Percentiles rank a stretch among this genome's conserved stretches.
Evolutionary conservation across 148 eudicot species (phyloP).

Genomic region (Silene conica): DNA sequence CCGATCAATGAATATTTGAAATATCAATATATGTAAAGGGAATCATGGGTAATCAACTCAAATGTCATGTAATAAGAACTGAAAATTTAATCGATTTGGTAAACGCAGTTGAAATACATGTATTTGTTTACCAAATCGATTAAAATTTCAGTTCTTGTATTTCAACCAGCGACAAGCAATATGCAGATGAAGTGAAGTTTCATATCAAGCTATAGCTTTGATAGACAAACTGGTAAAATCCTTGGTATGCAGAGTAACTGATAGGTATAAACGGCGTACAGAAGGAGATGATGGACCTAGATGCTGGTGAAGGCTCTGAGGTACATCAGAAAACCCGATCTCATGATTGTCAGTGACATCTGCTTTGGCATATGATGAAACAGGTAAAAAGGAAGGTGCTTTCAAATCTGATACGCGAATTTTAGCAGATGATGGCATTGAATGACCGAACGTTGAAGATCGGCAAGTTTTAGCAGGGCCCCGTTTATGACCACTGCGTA

Average conservation of each 20-base stretch:
- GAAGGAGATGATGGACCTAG: slow-evolving; percentile 33
- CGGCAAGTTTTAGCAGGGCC: neutral
- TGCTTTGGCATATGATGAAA: neutral
- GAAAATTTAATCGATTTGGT: too few relatives aligned
- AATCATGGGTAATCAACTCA: neutral
- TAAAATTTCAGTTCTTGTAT: too few relatives aligned
- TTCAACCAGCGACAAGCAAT: too few relatives aligned
- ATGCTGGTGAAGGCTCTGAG: slow-evolving; percentile 14
- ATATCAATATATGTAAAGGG: neutral
- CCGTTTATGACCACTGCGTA: neutral
- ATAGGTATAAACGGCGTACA: slow-evolving; percentile 2
- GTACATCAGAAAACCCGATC: slow-evolving; percentile 20
- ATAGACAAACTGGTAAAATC: neutral
- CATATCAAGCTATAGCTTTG: neutral
- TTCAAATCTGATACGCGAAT: neutral
- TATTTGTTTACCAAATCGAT: too few relatives aligned
- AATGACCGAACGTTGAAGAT: slow-evolving; percentile 2
- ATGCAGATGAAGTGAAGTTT: too few relatives aligned
- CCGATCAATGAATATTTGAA: neutral
- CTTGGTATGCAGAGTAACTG: neutral
- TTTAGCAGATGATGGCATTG: neutral
- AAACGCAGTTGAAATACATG: too few relatives aligned
- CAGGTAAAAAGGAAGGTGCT: neutral
- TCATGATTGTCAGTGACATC: neutral
- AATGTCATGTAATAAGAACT: too few relatives aligned